Conservation (phyloP, 495 filamentous ascomycete genomes). For the Delitschia confertaspora region DNA sequence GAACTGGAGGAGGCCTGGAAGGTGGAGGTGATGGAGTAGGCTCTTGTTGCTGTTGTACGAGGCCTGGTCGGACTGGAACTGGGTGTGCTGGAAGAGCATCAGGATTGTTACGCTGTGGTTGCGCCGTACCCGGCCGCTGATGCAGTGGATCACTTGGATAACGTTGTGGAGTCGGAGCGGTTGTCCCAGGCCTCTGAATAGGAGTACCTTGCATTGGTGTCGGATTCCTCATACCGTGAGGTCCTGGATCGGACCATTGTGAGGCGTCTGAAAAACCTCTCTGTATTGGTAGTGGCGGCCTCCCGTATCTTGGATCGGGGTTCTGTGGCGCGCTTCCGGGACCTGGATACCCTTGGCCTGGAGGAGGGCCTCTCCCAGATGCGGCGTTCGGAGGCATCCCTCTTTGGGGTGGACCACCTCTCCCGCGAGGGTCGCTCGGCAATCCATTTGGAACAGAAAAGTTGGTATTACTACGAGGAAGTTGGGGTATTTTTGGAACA, state of each 20-base stretch:
- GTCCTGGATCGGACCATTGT: constrained; percentile 28
- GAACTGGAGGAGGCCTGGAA: constrained; percentile 58
- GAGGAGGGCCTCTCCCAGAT: constrained; percentile 9
- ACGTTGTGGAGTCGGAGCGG: constrained; percentile 13
- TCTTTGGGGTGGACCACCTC: constrained; percentile 21
- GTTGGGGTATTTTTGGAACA: constrained; percentile 37
- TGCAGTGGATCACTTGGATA: constrained; percentile 15
- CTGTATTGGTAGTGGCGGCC: constrained; percentile 18
- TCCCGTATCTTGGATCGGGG: constrained; percentile 11
- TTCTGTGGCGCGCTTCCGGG: constrained; percentile 6
- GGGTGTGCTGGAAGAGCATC: constrained; percentile 73
- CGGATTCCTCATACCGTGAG: constrained; percentile 15
- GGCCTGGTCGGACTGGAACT: constrained; percentile 67
- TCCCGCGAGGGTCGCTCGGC: constrained; percentile 29
- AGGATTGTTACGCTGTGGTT: constrained; percentile 38
- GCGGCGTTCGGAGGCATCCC: constrained; percentile 11
- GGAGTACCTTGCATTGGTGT: constrained; percentile 18
- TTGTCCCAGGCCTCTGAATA: constrained; percentile 16
- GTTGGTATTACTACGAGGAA: constrained; percentile 34
- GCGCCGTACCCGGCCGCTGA: constrained; percentile 28
- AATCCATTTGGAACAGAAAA: constrained; percentile 24
- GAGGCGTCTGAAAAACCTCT: constrained; percentile 25
- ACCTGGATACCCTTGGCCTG: constrained; percentile 8
- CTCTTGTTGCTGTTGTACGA: constrained; percentile 37
- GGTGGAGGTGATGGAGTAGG: constrained; percentile 24